A percentile compares a stretch with the other conserved stretches of the same genome.
These are phyloP conservation scores for Tagetes erecta DNA, from an alignment of 129 eudicot genomes.

Conservation along the genomic window DNA sequence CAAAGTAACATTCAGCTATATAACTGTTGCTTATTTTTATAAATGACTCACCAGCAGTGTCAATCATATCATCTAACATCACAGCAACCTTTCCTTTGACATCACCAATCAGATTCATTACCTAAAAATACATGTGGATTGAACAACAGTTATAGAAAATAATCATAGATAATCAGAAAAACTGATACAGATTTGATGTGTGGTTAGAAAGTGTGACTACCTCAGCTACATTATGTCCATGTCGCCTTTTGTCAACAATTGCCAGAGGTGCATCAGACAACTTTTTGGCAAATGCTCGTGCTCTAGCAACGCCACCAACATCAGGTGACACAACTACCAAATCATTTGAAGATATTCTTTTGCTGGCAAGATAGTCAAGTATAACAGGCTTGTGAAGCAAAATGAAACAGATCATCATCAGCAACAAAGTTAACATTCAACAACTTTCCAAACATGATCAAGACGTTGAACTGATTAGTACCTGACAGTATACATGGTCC, in stretches of 20 bases:
- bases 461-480: slow-evolving; percentile 16
- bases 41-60: slow-evolving; percentile 67
- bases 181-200: no score
- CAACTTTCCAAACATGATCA: background rate
- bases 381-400: slow-evolving; percentile 69
- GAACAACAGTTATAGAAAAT: background rate
- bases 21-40: background rate
- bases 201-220: slow-evolving; percentile 44
- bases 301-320: slow-evolving; percentile 96
- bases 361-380: slow-evolving; percentile 90
- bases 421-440: background rate
- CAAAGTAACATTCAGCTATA: background rate
- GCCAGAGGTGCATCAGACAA: slow-evolving; percentile 88
- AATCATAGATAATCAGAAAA: background rate
- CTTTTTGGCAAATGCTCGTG: slow-evolving; percentile 87
- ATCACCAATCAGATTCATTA: slow-evolving; percentile 86
- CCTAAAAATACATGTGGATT: slow-evolving; percentile 37
- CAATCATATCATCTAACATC: slow-evolving; percentile 88
- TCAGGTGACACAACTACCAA: slow-evolving; percentile 86
- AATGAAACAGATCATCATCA: slow-evolving; percentile 12
- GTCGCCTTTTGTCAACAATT: slow-evolving; percentile 85
- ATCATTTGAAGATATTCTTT: slow-evolving; percentile 60
- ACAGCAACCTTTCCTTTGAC: slow-evolving; percentile 86
- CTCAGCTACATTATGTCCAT: slow-evolving; percentile 86
- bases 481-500: slow-evolving; percentile 85